A percentile compares a stretch with the other conserved stretches of the same genome.
These are phyloP conservation scores for Trichoderma orchidacearum DNA, from an alignment of 495 filamentous ascomycete genomes.

Conservation along the genomic window DNA sequence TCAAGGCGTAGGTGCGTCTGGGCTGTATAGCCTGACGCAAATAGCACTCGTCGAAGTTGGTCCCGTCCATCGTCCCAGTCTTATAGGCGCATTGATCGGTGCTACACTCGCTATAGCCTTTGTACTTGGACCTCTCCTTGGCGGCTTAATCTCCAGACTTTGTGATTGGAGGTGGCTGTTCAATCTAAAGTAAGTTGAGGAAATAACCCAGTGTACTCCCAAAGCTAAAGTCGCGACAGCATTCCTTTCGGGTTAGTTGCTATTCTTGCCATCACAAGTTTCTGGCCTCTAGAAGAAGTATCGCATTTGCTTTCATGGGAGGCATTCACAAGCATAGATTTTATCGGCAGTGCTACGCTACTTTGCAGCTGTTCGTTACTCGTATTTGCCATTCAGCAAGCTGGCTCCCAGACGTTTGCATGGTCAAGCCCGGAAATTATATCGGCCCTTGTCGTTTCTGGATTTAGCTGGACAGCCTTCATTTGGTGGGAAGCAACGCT, in stretches of 20 bases:
- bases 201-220: neutral
- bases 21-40: slow-evolving; percentile 42
- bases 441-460: slow-evolving; percentile 25
- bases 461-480: slow-evolving; percentile 31
- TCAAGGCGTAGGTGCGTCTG: slow-evolving; percentile 48
- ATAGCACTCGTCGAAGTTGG: slow-evolving; percentile 42
- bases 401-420: slow-evolving; percentile 26
- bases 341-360: slow-evolving; percentile 40
- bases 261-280: slow-evolving; percentile 42
- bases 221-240: slow-evolving; percentile 7
- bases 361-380: slow-evolving; percentile 41
- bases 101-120: slow-evolving; percentile 30
- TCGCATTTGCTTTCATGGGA: slow-evolving; percentile 10
- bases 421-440: slow-evolving; percentile 34
- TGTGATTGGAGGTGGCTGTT: slow-evolving; percentile 57
- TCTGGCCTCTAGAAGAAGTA: slow-evolving; percentile 22
- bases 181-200: slow-evolving; percentile 46
- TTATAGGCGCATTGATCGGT: slow-evolving; percentile 29
- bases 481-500: slow-evolving; percentile 30
- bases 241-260: slow-evolving; percentile 44
- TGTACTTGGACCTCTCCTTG: slow-evolving; percentile 51
- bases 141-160: slow-evolving; percentile 50
- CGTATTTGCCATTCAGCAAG: slow-evolving; percentile 45
- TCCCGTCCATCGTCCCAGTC: slow-evolving; percentile 28
- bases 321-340: slow-evolving; percentile 34